These are phyloP conservation scores for Leishmania turanica DNA, from an alignment of 208 protist genomes.

Conservation along the genomic window DNA sequence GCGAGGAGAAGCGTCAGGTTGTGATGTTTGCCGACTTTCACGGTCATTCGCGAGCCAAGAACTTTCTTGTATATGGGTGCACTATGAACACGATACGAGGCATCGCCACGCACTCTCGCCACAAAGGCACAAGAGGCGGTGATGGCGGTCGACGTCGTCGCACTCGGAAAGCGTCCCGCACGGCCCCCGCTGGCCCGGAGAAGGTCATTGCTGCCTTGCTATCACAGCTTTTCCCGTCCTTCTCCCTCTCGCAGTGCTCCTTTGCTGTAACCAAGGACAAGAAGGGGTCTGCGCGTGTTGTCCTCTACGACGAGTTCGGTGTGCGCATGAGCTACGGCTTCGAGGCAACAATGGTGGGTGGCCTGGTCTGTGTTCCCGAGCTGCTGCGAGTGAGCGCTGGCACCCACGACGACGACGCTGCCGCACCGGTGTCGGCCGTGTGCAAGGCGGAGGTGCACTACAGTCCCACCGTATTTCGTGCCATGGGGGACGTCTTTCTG, in stretches of 20 bases:
- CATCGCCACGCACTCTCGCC: slow-evolving; percentile 1
- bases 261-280: slow-evolving; percentile 93
- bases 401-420: not conserved
- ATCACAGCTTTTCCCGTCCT: slow-evolving; percentile 56
- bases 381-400: slow-evolving; percentile 14
- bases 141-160: slow-evolving; percentile 1
- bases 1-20: slow-evolving; percentile 69
- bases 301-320: slow-evolving; percentile 90
- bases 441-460: slow-evolving; percentile 26
- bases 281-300: slow-evolving; percentile 86
- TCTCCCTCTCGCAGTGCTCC: slow-evolving; percentile 70
- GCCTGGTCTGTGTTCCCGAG: slow-evolving; percentile 29
- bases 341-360: slow-evolving; percentile 94
- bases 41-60: slow-evolving; percentile 94
- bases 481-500: slow-evolving; percentile 33
- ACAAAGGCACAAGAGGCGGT: not conserved
- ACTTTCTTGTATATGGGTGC: slow-evolving; percentile 97
- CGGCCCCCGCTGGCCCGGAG: slow-evolving; percentile 47
- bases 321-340: slow-evolving; percentile 95
- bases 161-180: slow-evolving; percentile 8
- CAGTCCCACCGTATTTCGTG: slow-evolving; percentile 25
- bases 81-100: slow-evolving; percentile 37
- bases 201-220: slow-evolving; percentile 80
- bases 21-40: slow-evolving; percentile 95
- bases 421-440: not conserved